phyloP scores from a whole-genome alignment of 345 rosid species.

The Psidium guajava region DNA sequence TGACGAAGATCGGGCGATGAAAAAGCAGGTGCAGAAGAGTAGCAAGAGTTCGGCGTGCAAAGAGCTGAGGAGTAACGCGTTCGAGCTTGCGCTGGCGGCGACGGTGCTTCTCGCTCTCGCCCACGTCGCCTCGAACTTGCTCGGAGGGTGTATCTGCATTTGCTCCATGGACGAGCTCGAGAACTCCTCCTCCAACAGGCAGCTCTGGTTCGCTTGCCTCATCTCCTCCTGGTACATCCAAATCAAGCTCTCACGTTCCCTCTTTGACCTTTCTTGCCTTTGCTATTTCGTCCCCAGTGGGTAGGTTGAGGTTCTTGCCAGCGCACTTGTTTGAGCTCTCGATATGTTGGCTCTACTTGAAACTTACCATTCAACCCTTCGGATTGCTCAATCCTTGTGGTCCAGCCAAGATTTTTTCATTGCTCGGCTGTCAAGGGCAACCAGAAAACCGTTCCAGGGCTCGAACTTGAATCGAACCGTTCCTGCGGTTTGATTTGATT shows the following conservation, averaged over 20 bases:
- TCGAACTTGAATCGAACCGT: neutral
- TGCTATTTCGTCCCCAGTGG: neutral
- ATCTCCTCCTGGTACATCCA: slow-evolving; percentile 5
- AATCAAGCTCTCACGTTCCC: neutral
- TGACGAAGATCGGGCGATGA: neutral
- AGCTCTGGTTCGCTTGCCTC: slow-evolving; percentile 5
- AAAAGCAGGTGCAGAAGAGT: neutral
- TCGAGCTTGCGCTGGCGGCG: neutral
- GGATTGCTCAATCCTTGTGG: neutral
- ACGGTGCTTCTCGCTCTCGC: slow-evolving; percentile 2
- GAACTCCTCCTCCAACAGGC: neutral
- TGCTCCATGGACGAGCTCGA: slow-evolving; percentile 4
- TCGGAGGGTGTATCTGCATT: slow-evolving; percentile 5
- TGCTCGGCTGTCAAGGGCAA: neutral
- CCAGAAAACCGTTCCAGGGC: neutral
- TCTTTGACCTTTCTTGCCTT: neutral
- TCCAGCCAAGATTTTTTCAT: neutral
- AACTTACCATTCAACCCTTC: neutral
- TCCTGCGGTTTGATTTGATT: neutral
- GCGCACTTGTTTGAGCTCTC: neutral
- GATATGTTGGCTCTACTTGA: neutral
- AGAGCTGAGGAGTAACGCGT: neutral
- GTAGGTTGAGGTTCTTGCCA: neutral
- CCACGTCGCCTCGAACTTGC: slow-evolving; percentile 3
- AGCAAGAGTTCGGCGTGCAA: neutral